These are phyloP conservation scores for Pseudogymnoascus sp. DNA, from an alignment of 2,329 filamentous ascomycete species.

Conservation along the genomic window DNA sequence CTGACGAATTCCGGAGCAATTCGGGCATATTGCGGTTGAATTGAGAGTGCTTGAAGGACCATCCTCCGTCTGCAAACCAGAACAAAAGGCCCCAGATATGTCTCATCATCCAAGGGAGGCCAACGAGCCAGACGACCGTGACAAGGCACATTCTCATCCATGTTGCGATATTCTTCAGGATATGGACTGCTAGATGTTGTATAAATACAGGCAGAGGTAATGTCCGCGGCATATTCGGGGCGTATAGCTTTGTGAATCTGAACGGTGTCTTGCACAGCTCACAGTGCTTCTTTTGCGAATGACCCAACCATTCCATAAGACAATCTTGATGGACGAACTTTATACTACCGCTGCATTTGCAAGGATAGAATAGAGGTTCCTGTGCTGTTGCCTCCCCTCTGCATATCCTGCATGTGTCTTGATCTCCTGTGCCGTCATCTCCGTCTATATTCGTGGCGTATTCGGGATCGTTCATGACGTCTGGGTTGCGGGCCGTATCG, in stretches of 20 bases:
- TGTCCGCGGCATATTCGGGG: slow-evolving; percentile 80
- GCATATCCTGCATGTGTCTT: slow-evolving; percentile 94
- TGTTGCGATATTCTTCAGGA: slow-evolving; percentile 60
- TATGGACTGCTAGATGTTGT: slow-evolving; percentile 67
- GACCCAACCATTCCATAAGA: slow-evolving; percentile 96
- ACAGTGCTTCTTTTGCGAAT: slow-evolving; percentile 99
- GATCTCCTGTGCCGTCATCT: slow-evolving; percentile 26
- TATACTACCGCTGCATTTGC: slow-evolving; percentile 98
- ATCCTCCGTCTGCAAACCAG: slow-evolving; percentile 48
- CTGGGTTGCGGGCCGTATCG: slow-evolving; percentile 28
- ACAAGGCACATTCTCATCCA: slow-evolving; percentile 77
- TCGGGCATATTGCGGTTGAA: background rate
- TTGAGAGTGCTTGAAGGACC: slow-evolving; percentile 19
- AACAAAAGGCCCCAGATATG: slow-evolving; percentile 90
- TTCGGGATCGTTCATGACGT: slow-evolving; percentile 50
- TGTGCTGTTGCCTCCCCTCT: slow-evolving; percentile 73
- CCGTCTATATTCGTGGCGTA: slow-evolving; percentile 33
- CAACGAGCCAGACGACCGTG: slow-evolving; percentile 76
- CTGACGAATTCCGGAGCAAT: slow-evolving; percentile 14
- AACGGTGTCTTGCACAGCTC: slow-evolving; percentile 98
- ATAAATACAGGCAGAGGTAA: slow-evolving; percentile 76
- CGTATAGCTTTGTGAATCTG: slow-evolving; percentile 95
- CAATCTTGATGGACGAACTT: slow-evolving; percentile 98
- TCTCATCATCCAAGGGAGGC: slow-evolving; percentile 84
- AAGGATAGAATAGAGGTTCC: slow-evolving; percentile 92